Evolutionary conservation across 345 rosid genomes (phyloP).

Genomic region (Citrus glauca): DNA sequence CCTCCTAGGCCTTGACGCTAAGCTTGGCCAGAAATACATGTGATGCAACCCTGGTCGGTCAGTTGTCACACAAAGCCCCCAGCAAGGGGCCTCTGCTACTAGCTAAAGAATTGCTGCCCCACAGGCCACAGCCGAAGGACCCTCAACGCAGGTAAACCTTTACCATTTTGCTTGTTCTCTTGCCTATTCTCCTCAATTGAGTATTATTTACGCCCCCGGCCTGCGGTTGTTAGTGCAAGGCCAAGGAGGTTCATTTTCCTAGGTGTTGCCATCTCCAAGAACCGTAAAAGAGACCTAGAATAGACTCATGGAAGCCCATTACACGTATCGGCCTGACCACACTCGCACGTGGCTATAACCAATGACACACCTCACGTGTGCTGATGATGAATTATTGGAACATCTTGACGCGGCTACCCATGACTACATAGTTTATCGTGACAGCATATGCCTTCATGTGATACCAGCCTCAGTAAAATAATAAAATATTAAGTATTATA

Average conservation of each 20-base stretch:
- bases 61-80: background rate
- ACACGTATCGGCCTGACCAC: background rate
- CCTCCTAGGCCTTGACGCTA: background rate
- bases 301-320: no score
- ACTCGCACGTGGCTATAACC: background rate
- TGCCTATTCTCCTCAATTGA: background rate
- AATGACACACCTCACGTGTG: background rate
- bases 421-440: background rate
- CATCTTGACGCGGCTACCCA: background rate
- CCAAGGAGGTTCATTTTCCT: constrained; percentile 12
- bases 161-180: background rate
- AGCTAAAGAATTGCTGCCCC: background rate
- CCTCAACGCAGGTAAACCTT: background rate
- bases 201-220: no score
- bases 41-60: background rate
- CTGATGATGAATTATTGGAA: background rate
- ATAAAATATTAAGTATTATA: no score
- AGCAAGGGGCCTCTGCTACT: background rate
- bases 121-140: background rate
- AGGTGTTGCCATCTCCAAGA: background rate
- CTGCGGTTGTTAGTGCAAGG: background rate
- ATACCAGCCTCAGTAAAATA: background rate
- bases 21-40: constrained; percentile 1
- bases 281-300: background rate
- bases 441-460: constrained; percentile 1